Conservation (phyloP, 108 stramenopile species). For the Cyclostephanos tholiformis region DNA sequence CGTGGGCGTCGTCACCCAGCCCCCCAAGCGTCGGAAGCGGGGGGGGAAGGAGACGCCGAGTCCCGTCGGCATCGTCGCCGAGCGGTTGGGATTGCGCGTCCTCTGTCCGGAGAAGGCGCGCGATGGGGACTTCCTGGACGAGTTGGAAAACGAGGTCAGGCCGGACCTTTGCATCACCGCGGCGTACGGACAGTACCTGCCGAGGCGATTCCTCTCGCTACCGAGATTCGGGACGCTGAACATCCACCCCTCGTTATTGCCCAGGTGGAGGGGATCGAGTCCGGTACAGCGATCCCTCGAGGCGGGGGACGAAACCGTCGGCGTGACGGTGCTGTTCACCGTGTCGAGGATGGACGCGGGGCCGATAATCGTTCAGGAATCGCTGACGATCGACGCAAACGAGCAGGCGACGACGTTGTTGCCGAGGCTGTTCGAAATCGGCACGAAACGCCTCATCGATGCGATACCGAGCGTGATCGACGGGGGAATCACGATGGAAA, state of each 20-base stretch:
- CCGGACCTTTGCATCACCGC: slow-evolving; percentile 98
- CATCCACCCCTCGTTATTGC: slow-evolving; percentile 96
- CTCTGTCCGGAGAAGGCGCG: slow-evolving; percentile 90
- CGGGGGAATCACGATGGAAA: slow-evolving; percentile 78
- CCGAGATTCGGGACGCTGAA: slow-evolving; percentile 93
- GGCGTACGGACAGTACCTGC: slow-evolving; percentile 95
- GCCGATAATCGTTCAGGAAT: slow-evolving; percentile 84
- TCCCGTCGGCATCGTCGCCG: slow-evolving; percentile 90
- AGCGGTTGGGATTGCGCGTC: slow-evolving; percentile 72
- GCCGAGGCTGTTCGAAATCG: slow-evolving; percentile 86
- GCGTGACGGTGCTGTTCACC: slow-evolving; percentile 94
- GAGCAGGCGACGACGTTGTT: slow-evolving; percentile 89
- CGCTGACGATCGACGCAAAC: slow-evolving; percentile 64
- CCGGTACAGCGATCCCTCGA: slow-evolving; percentile 95
- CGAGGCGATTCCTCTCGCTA: slow-evolving; percentile 88
- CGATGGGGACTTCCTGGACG: slow-evolving; percentile 83
- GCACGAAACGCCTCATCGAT: slow-evolving; percentile 80
- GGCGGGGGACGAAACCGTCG: slow-evolving; percentile 82
- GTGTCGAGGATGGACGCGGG: slow-evolving; percentile 98
- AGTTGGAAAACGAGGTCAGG: slow-evolving; percentile 57
- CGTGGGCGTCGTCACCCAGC: slow-evolving; percentile 93
- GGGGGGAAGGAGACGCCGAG: slow-evolving; percentile 77
- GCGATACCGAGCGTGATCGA: slow-evolving; percentile 74
- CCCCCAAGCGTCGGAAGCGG: slow-evolving; percentile 85
- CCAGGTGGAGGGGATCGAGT: slow-evolving; percentile 94